Evolutionary conservation across 768 basidiomycete species (phyloP).

Genomic region (Termitomyces sp.): DNA sequence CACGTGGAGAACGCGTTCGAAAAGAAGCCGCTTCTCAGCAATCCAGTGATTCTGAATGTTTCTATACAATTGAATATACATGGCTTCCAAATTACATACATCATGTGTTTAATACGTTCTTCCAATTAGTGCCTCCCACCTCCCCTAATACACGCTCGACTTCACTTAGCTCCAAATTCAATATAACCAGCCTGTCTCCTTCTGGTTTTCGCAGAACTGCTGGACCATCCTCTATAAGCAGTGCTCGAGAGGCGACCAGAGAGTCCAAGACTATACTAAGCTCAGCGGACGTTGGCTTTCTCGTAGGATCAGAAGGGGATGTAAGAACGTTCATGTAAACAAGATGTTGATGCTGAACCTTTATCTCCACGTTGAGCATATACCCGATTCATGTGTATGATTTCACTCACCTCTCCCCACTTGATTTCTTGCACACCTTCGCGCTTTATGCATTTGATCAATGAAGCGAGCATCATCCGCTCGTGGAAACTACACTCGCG

Average conservation of each 20-base stretch:
- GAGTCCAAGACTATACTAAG: constrained; percentile 72
- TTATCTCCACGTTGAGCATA: neutral
- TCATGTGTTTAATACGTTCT: constrained; percentile 42
- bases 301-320: constrained; percentile 52
- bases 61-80: no score
- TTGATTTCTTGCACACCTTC: constrained; percentile 87
- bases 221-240: constrained; percentile 68
- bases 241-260: constrained; percentile 71
- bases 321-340: constrained; percentile 66
- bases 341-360: constrained; percentile 74
- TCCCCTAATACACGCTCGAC: constrained; percentile 85
- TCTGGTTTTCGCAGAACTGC: constrained; percentile 52
- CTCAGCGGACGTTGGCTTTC: constrained; percentile 61
- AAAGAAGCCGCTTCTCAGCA: no score
- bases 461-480: constrained; percentile 79
- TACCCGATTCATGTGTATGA: neutral
- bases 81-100: no score
- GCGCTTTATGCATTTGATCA: constrained; percentile 78
- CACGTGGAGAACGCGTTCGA: constrained; percentile 7
- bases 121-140: constrained; percentile 70
- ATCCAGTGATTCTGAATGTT: no score
- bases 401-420: constrained; percentile 68
- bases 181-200: constrained; percentile 67
- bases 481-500: constrained; percentile 86
- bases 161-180: constrained; percentile 84